Conservation (phyloP, 1,284 basidiomycete genomes). For the Sparassis latifolia region DNA sequence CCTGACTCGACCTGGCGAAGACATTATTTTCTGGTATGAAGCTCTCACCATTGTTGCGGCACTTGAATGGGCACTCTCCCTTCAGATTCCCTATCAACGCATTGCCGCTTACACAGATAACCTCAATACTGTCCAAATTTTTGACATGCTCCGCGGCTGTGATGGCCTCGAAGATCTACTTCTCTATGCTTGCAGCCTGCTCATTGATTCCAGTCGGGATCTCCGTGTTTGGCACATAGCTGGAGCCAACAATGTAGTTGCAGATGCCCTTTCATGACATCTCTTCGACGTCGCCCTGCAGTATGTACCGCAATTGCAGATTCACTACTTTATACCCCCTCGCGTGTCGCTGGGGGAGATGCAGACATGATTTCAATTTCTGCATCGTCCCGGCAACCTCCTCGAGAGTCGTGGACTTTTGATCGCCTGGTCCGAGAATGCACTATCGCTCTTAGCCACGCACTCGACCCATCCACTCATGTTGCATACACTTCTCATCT, state of each 20-base stretch:
- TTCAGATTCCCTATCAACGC: not conserved
- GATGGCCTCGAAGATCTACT: conserved; percentile 18
- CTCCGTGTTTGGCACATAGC: conserved; percentile 19
- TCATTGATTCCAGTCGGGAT: conserved; percentile 11
- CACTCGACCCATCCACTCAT: conserved; percentile 11
- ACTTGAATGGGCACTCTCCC: conserved; percentile 3
- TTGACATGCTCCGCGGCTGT: conserved; percentile 12
- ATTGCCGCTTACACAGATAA: conserved; percentile 21
- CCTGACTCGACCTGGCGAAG: not conserved
- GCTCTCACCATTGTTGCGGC: conserved; percentile 6
- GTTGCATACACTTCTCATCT: conserved; percentile 18
- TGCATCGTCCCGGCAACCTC: conserved; percentile 11
- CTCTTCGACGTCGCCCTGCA: not conserved
- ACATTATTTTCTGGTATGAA: conserved; percentile 8
- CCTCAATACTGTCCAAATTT: conserved; percentile 19
- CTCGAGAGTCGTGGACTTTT: conserved; percentile 13
- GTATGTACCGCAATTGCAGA: not conserved
- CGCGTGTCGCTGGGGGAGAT: conserved; percentile 15
- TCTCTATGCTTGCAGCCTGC: conserved; percentile 5
- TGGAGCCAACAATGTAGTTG: conserved; percentile 19
- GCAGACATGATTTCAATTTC: conserved; percentile 10
- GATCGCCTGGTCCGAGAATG: conserved; percentile 14
- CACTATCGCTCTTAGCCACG: conserved; percentile 13
- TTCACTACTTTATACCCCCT: conserved; percentile 22
- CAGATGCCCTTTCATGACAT: conserved; percentile 20